Conservation (phyloP, 2,329 filamentous ascomycete species). For the Microdochium bolleyi region DNA sequence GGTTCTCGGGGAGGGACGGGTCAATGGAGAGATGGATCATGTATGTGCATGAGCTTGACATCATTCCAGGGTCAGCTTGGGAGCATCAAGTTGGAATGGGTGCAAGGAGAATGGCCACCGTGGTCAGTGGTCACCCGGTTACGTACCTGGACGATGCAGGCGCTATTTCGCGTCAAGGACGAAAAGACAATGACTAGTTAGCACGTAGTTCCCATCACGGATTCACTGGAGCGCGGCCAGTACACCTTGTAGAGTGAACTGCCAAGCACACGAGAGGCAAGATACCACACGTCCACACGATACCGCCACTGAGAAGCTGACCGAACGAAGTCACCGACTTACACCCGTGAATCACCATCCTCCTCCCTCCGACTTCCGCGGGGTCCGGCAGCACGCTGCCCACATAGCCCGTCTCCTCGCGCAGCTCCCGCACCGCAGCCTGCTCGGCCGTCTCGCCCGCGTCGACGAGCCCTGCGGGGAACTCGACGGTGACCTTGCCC, state of each 20-base stretch:
- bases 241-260: not conserved
- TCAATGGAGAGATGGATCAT: conserved; percentile 37
- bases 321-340: conserved; percentile 6
- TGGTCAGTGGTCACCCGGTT: no score
- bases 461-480: conserved; percentile 30
- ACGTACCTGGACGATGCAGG: conserved; percentile 18
- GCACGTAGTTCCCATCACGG: not conserved
- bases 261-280: no score
- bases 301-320: no score
- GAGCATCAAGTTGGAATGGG: not conserved
- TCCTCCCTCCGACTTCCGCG: conserved; percentile 6
- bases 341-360: conserved; percentile 18
- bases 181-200: not conserved
- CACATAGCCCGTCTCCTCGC: conserved; percentile 29
- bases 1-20: conserved; percentile 31
- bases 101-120: not conserved
- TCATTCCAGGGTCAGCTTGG: no score
- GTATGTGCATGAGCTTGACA: conserved; percentile 19
- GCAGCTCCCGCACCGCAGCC: conserved; percentile 27
- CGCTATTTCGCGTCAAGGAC: conserved; percentile 4
- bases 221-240: not conserved
- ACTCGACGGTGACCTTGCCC: conserved; percentile 27
- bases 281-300: no score
- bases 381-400: conserved; percentile 18
- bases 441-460: conserved; percentile 25